Evolutionary conservation across 2,329 filamentous ascomycete species (phyloP), one percentile per base, ranked within the genome.

Genomic region (Pezizomycotina sp.): DNA sequence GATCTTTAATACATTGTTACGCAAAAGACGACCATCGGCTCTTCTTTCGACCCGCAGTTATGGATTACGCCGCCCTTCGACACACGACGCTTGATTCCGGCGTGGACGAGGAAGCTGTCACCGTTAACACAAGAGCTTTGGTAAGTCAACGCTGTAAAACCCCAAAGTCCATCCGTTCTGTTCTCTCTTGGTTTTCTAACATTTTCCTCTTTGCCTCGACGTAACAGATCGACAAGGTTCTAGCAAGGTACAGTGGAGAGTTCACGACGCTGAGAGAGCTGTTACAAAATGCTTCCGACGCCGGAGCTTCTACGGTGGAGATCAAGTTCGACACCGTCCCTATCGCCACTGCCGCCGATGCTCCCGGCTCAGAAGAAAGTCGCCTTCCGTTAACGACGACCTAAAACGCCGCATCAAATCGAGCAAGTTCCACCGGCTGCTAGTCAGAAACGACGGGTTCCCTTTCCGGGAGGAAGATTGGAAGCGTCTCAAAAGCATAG

Each of bases 281-380:
- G 43, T 83, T 98, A 27, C 89, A 98, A 55, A 98, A 98, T 56
- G 89, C 89, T n/a, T 86, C 89, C 46, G 89, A 98, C 62, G 89
- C 89, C 14, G 80, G 84, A 53, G 89, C 89, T 30, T 79, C 75
- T 10, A 84, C 74, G 37, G 86, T 95, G 49, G 78, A 72, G 28
- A 81, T 98, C 54, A 84, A 78, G 51, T 92, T 89, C 64, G 86
- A 98, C 57, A 48, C 47, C n/a, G 39, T 31, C 4, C 38, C 31
- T 18, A 26, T 38, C 7, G 42, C 36, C 23, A 19, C 36, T 6
- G 37, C 27, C 16, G 19, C 26, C 9, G n/a, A 41, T 41, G 38
- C 41, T 13, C 6, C 14, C 42, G n/a, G 37, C 27, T 12, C 36
- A 43, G 16, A 38, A 43, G 28, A 46, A 48, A 22, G n/a, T n/a